Conservation (phyloP, 352 stramenopile species). For the Pseudoperonospora humuli region DNA sequence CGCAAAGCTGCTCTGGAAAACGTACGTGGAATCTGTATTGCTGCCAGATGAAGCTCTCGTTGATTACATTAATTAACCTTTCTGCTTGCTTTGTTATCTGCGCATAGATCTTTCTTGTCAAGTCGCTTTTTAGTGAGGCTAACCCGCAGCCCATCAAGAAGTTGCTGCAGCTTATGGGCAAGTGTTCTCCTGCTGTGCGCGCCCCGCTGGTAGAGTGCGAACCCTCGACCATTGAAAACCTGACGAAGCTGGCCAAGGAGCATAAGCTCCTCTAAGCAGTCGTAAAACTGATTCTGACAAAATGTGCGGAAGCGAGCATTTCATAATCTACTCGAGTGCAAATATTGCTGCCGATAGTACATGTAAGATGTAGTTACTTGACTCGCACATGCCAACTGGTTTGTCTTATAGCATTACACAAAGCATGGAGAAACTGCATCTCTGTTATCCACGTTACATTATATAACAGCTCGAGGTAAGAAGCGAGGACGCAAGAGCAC, state of each 20-base stretch:
- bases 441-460: constrained; percentile 19
- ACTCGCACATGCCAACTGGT: neutral
- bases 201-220: constrained; percentile 69
- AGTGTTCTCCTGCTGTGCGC: constrained; percentile 69
- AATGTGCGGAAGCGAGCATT: constrained; percentile 9
- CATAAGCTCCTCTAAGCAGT: constrained; percentile 63
- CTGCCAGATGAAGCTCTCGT: neutral
- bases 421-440: constrained; percentile 3
- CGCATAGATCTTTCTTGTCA: constrained; percentile 81
- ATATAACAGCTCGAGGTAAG: constrained; percentile 9
- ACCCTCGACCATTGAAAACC: constrained; percentile 50
- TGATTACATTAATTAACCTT: constrained; percentile 3
- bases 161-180: constrained; percentile 81
- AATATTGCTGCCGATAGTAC: constrained; percentile 4
- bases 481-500: constrained; percentile 6
- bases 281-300: constrained; percentile 4
- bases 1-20: constrained; percentile 80
- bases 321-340: constrained; percentile 11
- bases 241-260: constrained; percentile 57
- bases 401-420: neutral
- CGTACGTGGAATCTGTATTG: constrained; percentile 32
- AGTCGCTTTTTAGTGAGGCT: constrained; percentile 86
- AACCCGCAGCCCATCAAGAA: constrained; percentile 91
- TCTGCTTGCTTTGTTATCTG: neutral
- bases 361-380: neutral